phyloP scores from a whole-genome alignment of 2,329 filamentous ascomycete genomes.

The Exophiala lecanii-corni region DNA sequence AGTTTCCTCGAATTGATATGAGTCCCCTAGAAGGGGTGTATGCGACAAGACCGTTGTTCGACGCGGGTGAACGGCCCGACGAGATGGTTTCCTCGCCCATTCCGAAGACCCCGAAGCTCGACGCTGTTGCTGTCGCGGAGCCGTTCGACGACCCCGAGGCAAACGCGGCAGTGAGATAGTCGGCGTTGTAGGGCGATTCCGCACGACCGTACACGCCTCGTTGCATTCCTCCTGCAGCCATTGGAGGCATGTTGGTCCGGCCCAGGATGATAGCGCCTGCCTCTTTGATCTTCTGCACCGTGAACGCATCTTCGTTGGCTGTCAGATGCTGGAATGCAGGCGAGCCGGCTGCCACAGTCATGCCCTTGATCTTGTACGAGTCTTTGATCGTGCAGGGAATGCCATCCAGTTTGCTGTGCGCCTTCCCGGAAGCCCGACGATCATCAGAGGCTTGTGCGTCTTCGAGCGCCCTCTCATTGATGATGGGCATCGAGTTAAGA shows the following conservation, averaged over 20 bases:
- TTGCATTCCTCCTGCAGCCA: constrained; percentile 57
- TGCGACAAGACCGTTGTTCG: constrained; percentile 49
- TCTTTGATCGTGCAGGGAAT: constrained; percentile 57
- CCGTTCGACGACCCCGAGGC: constrained; percentile 53
- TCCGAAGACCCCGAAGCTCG: constrained; percentile 47
- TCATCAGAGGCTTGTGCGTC: constrained; percentile 46
- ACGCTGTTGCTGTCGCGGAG: constrained; percentile 47
- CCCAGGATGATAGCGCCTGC: constrained; percentile 31
- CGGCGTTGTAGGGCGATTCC: constrained; percentile 52
- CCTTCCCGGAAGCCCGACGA: constrained; percentile 36
- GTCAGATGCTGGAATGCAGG: constrained; percentile 49
- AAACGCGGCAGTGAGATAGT: constrained; percentile 48
- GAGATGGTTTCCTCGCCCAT: constrained; percentile 51
- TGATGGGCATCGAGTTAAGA: constrained; percentile 47
- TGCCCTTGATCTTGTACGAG: constrained; percentile 49
- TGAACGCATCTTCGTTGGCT: constrained; percentile 36
- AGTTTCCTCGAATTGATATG: constrained; percentile 47
- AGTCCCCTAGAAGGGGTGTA: constrained; percentile 50
- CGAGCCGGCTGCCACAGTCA: constrained; percentile 52
- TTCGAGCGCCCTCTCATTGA: constrained; percentile 43
- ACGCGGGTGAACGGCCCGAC: constrained; percentile 49
- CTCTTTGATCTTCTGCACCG: constrained; percentile 24
- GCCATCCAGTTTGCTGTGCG: constrained; percentile 45
- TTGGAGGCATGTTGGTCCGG: constrained; percentile 43
- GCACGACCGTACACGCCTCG: constrained; percentile 53